phyloP scores from a whole-genome alignment of 176 grass and related monocot genomes.

The Tillandsia fasciculata region DNA sequence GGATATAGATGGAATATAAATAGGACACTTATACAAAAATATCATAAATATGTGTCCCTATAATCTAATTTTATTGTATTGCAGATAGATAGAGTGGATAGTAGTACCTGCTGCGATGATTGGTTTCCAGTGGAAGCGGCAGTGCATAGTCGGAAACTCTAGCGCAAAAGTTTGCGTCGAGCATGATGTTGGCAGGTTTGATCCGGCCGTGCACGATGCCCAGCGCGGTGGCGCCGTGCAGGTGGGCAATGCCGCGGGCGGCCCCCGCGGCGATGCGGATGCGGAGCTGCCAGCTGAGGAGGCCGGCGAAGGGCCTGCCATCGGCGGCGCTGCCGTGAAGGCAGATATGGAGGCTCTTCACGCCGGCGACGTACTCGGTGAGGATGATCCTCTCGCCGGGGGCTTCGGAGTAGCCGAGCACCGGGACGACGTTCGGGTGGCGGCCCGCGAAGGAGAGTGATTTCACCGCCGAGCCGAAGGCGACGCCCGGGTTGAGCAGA shows the following conservation, averaged over 20 bases:
- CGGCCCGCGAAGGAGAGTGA: constrained; percentile 38
- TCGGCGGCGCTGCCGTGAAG: background rate
- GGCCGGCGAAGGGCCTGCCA: background rate
- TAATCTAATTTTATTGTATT: too few species aligned
- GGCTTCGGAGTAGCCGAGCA: constrained; percentile 47
- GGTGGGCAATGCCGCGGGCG: constrained; percentile 54
- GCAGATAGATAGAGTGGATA: too few species aligned
- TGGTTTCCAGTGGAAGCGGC: constrained; percentile 19
- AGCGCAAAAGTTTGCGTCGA: constrained; percentile 11
- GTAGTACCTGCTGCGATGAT: background rate
- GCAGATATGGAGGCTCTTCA: constrained; percentile 22
- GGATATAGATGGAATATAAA: too few species aligned
- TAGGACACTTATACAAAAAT: too few species aligned
- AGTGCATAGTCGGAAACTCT: constrained; percentile 58
- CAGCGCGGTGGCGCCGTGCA: constrained; percentile 32
- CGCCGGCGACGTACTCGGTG: constrained; percentile 31
- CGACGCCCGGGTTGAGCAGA: constrained; percentile 44
- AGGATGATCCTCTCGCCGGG: constrained; percentile 61
- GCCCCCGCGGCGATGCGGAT: constrained; percentile 31
- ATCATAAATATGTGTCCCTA: too few species aligned
- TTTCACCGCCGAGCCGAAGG: constrained; percentile 39
- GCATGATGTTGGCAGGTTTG: constrained; percentile 39
- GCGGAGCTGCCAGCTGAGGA: constrained; percentile 32
- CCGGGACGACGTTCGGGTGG: constrained; percentile 40
- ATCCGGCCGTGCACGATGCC: constrained; percentile 41